Base-by-base conservation (phyloP, 495 filamentous ascomycete genomes). In the Penicillium pulvis region DNA sequence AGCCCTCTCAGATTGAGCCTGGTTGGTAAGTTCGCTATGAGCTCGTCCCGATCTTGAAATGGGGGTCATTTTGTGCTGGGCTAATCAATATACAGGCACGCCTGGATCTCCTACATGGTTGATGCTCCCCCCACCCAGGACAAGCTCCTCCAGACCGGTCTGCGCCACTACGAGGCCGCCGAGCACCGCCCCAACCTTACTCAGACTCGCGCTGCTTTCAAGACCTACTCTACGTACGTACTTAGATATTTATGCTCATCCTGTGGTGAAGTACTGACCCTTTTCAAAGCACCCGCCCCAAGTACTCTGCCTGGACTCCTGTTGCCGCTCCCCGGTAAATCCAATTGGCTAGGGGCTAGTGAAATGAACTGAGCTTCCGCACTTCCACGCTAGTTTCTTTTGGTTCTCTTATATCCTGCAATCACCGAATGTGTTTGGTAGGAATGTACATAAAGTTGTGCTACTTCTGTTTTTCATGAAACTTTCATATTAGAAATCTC, bases 71-170 rank as follows among this genome's bases (percentile, higher is more conserved):
- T 17, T 17, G 39, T 45, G 19, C 7, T 7, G 10, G 33, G 49
- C 35, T 66, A 26, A 69, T 35, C 11, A 23, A 46, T 7, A 14
- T 39, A n/a, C 54, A 89, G 86, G 93, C 94, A 98, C 74, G 90
- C 91, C 23, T 99, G 94, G 94, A 91, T 98, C 65, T 88, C 90
- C 46, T 97, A 99, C 76, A 76, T 89, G 75, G 87, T 95, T 56
- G 92, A 98, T 74, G 87, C 91, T 71, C 88, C 93, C 24, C 94
- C 5, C 82, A 79, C 23, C n/a, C 70, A 85, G 63, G 94, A 99
- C 72, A 81, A 88, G 35, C 63, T 92, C 60, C 61, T 93, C 65
- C 82, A 87, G 68, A 79, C 83, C 26, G 77, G 83, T 54, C 68
- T 81, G 39, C 82, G 91, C 41, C 66, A 73, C 30, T 98, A 93